Evolutionary conservation across 179 eudicot genomes (phyloP).

Genomic region (Pouteria campechiana): DNA sequence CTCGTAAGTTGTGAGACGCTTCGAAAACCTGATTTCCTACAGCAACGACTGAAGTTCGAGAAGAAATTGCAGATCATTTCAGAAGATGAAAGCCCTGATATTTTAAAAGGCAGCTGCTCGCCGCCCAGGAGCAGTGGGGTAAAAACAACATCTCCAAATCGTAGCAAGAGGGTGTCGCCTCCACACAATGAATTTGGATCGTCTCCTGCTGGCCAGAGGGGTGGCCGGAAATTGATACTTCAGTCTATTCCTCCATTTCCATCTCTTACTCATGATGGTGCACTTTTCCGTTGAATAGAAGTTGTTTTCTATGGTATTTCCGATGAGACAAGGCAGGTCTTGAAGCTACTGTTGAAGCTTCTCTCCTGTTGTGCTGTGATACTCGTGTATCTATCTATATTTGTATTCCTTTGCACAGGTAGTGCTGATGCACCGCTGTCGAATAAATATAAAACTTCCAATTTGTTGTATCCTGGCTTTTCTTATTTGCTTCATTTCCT

Average conservation of each 20-base stretch:
- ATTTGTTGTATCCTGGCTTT: too few species aligned
- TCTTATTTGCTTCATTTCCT: too few species aligned
- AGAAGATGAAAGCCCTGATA: constrained; percentile 59
- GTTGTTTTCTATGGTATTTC: too few species aligned
- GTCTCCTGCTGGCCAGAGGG: constrained; percentile 38
- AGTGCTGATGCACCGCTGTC: too few species aligned
- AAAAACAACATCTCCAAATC: constrained; percentile 68
- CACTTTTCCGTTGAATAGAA: too few species aligned
- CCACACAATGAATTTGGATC: constrained; percentile 36
- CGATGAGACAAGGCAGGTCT: too few species aligned
- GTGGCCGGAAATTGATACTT: constrained; percentile 73
- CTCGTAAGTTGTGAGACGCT: constrained; percentile 26
- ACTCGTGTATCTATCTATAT: too few species aligned
- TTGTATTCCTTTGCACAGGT: too few species aligned
- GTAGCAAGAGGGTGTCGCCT: constrained; percentile 78
- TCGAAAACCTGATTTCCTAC: constrained; percentile 33
- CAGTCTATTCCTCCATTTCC: constrained; percentile 91
- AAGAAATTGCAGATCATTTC: constrained; percentile 17
- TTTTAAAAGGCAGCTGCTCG: constrained; percentile 29
- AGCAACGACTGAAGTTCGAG: constrained; percentile 29
- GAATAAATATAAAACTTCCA: too few species aligned
- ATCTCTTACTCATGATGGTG: constrained; percentile 72
- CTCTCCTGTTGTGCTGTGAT: too few species aligned
- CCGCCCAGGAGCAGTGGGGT: constrained; percentile 49
- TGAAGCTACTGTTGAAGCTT: too few species aligned